Conservation (phyloP, 139 green algal genomes). For the Chlorella sp. region DNA sequence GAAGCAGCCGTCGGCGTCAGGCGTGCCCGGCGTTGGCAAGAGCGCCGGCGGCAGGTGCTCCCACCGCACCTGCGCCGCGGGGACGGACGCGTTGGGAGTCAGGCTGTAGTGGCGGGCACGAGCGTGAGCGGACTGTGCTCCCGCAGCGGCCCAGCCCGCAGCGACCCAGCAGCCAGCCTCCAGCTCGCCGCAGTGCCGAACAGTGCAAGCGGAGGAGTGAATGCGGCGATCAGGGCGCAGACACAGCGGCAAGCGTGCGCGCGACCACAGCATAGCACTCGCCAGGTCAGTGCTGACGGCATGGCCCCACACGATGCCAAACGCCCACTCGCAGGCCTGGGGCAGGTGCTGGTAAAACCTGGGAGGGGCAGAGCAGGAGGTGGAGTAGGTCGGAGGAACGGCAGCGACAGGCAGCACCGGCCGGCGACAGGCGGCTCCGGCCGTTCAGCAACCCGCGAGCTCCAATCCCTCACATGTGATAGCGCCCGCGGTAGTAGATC, state of each 20-base stretch:
- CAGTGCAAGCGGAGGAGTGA: too few species aligned
- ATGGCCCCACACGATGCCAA: conserved; percentile 87
- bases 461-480: conserved; percentile 54
- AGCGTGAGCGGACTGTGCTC: too few species aligned
- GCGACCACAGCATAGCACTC: too few species aligned
- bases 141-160: too few species aligned
- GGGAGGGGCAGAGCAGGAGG: not conserved
- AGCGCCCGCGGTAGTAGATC: conserved; percentile 56
- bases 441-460: not conserved
- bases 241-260: too few species aligned
- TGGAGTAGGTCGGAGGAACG: not conserved
- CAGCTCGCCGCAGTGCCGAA: too few species aligned
- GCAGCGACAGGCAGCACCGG: not conserved
- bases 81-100: too few species aligned
- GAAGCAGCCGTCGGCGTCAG: conserved; percentile 87
- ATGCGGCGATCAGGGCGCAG: too few species aligned
- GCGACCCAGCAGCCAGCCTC: too few species aligned
- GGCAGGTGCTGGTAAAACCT: conserved; percentile 87
- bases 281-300: conserved; percentile 67
- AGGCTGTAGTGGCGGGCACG: too few species aligned
- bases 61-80: too few species aligned
- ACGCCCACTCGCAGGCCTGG: conserved; percentile 78
- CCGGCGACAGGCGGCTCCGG: not conserved
- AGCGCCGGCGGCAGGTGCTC: conserved; percentile 72
- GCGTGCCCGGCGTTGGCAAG: conserved; percentile 61